A percentile compares a stretch with the other conserved stretches of the same genome.
phyloP scores from a whole-genome alignment of 177 flowering plant species.

The Vitis hybrid region DNA sequence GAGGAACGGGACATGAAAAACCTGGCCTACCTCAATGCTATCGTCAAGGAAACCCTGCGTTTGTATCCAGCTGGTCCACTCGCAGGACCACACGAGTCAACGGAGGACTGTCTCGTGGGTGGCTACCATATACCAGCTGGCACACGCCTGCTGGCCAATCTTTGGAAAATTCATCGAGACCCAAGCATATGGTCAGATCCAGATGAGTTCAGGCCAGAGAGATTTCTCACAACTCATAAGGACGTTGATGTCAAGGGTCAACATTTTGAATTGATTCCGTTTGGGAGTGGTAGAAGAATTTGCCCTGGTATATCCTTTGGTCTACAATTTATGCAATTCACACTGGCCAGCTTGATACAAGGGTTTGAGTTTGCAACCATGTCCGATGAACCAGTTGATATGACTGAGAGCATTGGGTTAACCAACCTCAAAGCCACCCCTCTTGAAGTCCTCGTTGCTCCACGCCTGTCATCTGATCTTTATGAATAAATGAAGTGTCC shows the following conservation, averaged over 20 bases:
- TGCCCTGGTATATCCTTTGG: constrained; percentile 27
- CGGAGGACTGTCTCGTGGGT: constrained; percentile 22
- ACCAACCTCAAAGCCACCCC: constrained; percentile 23
- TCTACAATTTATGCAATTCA: constrained; percentile 11
- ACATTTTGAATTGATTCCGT: constrained; percentile 26
- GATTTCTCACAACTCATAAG: constrained; percentile 20
- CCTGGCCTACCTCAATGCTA: constrained; percentile 25
- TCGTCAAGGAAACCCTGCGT: constrained; percentile 32
- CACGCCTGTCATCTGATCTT: constrained; percentile 9
- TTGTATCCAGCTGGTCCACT: constrained; percentile 29
- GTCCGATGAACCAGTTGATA: constrained; percentile 19
- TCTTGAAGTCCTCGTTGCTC: constrained; percentile 22
- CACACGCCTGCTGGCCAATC: constrained; percentile 16
- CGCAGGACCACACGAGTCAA: constrained; percentile 16
- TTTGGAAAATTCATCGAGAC: constrained; percentile 21
- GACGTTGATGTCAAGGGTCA: constrained; percentile 23
- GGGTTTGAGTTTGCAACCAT: constrained; percentile 24
- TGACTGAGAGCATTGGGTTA: constrained; percentile 21
- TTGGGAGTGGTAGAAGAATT: constrained; percentile 26
- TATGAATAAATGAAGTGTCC: not conserved
- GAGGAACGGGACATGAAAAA: constrained; percentile 20
- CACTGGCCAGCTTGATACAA: constrained; percentile 20
- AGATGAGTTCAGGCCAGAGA: constrained; percentile 25
- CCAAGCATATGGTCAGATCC: constrained; percentile 22
- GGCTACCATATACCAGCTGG: constrained; percentile 25